Evolutionary conservation across 768 basidiomycete species (phyloP), one percentile per base, ranked within the genome.

Genomic region (Basidioascus undulatus): DNA sequence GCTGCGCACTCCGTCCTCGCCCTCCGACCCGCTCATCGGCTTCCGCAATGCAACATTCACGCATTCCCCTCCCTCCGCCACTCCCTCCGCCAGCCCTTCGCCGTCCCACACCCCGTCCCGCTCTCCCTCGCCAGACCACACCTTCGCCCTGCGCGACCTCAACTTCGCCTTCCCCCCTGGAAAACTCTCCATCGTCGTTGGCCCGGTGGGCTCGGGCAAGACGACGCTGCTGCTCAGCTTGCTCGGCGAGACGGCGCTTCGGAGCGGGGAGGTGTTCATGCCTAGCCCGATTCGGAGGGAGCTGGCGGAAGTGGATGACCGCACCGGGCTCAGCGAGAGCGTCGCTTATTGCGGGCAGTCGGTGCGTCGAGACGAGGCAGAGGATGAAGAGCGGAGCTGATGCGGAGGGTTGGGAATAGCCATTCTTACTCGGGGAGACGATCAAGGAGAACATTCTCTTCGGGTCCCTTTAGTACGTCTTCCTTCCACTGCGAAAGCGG

Each of bases 391-490:
- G 18, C 31, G 24, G 9, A 10, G 30, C 15, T 15, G 41, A 36
- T 16, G 56, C 43, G 10, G 57, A 49, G 20, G 55, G 52, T 40
- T 50, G 54, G 20, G 54, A 51, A 37, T 40, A 44, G 33, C 36
- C 57, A 62, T 77, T 75, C 75, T 65, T 81, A 7, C 72, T 78
- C 52, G 75, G 80, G 53, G 77, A 75, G 2, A 76, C 77, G 0
- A 79, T 84, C 43, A 63, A 69, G 18, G 78, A 80, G 42, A 81
- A 82, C 52, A 77, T 87, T 47, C 55, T 78, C 12, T 87, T 81
- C 57, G 72, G 72, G 2, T 65, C 69, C 1, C 57, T 63, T 3
- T 64, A 61, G 72, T n/a, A n/a, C n/a, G n/a, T n/a, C n/a, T n/a
- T n/a, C n/a, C n/a, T n/a, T n/a, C n/a, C n/a, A n/a, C n/a, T n/a